Evolutionary conservation across 768 basidiomycete genomes (phyloP).

Genomic region (Amanita subjunquillea): DNA sequence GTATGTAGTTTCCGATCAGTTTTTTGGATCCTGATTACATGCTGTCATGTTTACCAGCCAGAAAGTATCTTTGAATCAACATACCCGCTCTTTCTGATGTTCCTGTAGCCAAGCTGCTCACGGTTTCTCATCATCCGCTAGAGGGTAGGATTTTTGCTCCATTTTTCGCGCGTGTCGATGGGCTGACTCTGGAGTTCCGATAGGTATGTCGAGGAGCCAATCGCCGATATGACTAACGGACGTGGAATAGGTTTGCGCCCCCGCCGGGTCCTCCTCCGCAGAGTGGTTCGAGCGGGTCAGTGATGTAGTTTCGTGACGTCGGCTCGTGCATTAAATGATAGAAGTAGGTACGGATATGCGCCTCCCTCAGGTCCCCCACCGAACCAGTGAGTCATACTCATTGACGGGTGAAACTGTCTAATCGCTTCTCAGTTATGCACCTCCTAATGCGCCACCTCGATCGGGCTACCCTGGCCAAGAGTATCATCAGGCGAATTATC

Average conservation of each 20-base stretch:
- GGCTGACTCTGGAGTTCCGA: neutral
- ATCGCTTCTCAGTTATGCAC: conserved; percentile 9
- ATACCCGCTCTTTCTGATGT: no score
- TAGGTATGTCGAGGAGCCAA: no score
- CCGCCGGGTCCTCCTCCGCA: conserved; percentile 15
- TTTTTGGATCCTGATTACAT: conserved; percentile 14
- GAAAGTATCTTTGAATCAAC: no score
- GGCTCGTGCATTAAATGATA: neutral
- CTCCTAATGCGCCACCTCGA: neutral
- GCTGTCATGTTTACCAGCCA: neutral
- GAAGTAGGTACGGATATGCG: conserved; percentile 12
- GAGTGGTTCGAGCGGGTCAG: conserved; percentile 8
- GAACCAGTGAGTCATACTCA: conserved; percentile 11
- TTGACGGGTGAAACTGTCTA: conserved; percentile 7
- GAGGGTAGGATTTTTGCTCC: no score
- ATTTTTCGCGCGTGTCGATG: no score
- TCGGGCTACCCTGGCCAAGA: neutral
- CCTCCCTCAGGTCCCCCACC: conserved; percentile 19
- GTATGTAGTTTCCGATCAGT: neutral
- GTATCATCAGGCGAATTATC: conserved; percentile 2
- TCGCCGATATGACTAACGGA: neutral
- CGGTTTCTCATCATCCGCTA: no score
- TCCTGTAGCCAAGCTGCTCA: no score
- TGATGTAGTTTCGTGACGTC: neutral
- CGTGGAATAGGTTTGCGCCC: conserved; percentile 13